Conservation (phyloP, 306 rosid species). For the Trifolium repens region DNA sequence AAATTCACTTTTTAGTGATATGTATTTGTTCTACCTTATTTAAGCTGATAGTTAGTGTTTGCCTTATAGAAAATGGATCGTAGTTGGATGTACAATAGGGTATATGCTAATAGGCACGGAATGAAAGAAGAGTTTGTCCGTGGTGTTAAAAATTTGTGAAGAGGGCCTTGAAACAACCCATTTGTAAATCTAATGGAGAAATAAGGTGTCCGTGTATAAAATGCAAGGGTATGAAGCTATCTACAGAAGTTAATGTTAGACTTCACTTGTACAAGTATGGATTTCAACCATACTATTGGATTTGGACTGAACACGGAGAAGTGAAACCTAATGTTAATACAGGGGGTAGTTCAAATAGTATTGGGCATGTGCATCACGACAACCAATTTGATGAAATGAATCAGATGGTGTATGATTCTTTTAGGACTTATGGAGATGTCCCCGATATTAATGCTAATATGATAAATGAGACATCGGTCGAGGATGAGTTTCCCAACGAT, state of each 20-base stretch:
- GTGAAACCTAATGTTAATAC: background rate
- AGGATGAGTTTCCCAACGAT: too few relatives aligned
- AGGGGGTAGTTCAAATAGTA: background rate
- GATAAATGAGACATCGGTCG: too few relatives aligned
- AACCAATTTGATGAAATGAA: background rate
- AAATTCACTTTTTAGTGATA: too few relatives aligned
- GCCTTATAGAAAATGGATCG: background rate
- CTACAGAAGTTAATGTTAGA: background rate
- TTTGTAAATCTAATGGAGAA: background rate
- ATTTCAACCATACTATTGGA: background rate
- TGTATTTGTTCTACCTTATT: too few relatives aligned
- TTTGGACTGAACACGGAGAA: background rate
- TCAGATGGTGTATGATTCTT: too few relatives aligned
- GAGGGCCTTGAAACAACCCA: background rate
- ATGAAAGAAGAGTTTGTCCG: background rate
- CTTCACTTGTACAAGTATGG: background rate
- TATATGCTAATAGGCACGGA: background rate
- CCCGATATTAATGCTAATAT: too few relatives aligned
- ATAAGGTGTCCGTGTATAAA: background rate
- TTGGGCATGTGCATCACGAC: background rate
- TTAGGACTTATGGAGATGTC: too few relatives aligned
- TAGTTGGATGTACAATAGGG: background rate
- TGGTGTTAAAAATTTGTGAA: background rate
- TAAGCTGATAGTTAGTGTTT: too few relatives aligned
- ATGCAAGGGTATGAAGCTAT: background rate